These are phyloP conservation scores for Mortierella alpina DNA, from an alignment of 192 early-diverging fungal genomes.

Conservation along the genomic window DNA sequence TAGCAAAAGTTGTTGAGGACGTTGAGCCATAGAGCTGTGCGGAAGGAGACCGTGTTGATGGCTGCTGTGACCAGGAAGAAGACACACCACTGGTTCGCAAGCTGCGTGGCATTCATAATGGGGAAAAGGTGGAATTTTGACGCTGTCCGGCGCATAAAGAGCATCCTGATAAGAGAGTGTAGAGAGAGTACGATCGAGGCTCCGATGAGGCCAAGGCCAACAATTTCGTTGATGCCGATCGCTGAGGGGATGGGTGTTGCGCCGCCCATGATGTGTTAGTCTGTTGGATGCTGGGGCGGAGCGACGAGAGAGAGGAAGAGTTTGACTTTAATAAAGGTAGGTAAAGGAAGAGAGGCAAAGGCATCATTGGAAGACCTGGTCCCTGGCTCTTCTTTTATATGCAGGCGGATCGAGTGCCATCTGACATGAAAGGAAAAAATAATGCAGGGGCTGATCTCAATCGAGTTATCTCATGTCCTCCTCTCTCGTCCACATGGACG, in stretches of 20 bases:
- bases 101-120: constrained; percentile 51
- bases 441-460: too few species aligned
- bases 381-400: too few species aligned
- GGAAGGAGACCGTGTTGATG: constrained; percentile 16
- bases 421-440: too few species aligned
- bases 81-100: constrained; percentile 43
- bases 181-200: constrained; percentile 43
- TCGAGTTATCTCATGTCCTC: too few species aligned
- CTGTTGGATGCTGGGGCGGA: too few species aligned
- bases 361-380: too few species aligned
- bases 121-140: constrained; percentile 55
- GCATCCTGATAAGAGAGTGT: constrained; percentile 50
- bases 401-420: too few species aligned
- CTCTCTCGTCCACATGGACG: too few species aligned
- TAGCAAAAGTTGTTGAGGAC: constrained; percentile 55
- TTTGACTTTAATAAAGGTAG: too few species aligned
- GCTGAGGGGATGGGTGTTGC: constrained; percentile 28
- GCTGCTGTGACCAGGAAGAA: constrained; percentile 42
- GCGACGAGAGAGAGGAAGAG: too few species aligned
- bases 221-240: constrained; percentile 32
- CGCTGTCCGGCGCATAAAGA: constrained; percentile 32
- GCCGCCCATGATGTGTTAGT: constrained; percentile 7
- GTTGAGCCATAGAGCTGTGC: constrained; percentile 33
- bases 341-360: too few species aligned
- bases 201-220: constrained; percentile 47